Base-by-base conservation (phyloP, 352 stramenopile genomes). In the Globisporangium splendens region DNA sequence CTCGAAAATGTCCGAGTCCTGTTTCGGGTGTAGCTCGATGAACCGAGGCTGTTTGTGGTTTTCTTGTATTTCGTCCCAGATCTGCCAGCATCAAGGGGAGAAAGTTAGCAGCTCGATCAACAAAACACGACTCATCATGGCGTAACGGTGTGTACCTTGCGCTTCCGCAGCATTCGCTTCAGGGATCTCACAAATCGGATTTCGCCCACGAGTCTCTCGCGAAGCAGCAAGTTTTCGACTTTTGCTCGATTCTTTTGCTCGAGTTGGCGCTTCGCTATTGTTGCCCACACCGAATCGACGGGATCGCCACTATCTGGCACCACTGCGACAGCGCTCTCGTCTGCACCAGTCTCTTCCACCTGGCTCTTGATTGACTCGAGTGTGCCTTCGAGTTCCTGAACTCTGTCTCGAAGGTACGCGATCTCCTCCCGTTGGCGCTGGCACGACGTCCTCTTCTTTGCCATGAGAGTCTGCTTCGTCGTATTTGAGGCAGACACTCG, bases 341-440 rank as follows among this genome's bases (percentile, higher is more conserved):
- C 5, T 5, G 24, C 2, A 31, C 2, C 24, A 31, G 24, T 39
- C 47, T 17, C 11, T 13, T 0, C 47, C 39, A 28, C 1, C 28
- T 14, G 13, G 21, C 13, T 10, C 2, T 38, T n/a, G 8, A 22
- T 38, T 5, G 3, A 39, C 47, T 39, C 22, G 12, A 41, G 14
- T 21, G 51, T 22, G 14, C 38, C 35, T 8, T 56, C 56, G 18
- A 56, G 42, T 8, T 50, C 56, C 7, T 5, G 7, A 13, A 62
- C 35, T 39, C 50, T 56, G 47, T 22, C 20, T 17, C 35, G 48
- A 35, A 62, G n/a, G 49, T 56, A 62, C 39, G 18, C 44, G n/a
- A 62, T 47, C 56, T 62, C 56, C 21, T 54, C 20, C 20, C 53
- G 53, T 28, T 54, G 54, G 4, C 54, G 54, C 43, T 54, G 54